phyloP scores from a whole-genome alignment of 164 flowering plant genomes.

The Vitis rotundifolia region DNA sequence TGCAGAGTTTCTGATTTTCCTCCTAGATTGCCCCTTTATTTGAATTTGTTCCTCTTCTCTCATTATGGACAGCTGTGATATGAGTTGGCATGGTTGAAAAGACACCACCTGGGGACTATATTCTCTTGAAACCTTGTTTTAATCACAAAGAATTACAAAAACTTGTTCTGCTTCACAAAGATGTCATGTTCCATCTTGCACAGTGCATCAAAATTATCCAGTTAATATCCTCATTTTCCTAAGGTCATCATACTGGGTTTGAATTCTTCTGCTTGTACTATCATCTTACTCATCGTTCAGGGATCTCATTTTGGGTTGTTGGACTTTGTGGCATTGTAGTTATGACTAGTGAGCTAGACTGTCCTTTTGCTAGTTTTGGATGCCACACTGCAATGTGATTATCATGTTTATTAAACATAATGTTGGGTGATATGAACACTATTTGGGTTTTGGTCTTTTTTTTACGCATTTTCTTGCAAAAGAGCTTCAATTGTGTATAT shows the following conservation, averaged over 20 bases:
- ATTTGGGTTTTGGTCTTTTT: too few relatives aligned
- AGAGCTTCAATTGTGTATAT: too few relatives aligned
- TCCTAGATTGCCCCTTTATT: too few relatives aligned
- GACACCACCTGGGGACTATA: neutral
- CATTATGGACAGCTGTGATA: neutral
- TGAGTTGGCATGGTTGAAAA: neutral
- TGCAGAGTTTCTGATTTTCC: neutral
- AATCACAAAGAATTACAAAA: neutral
- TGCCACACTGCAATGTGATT: too few relatives aligned
- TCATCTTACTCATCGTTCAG: neutral
- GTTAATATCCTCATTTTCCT: neutral
- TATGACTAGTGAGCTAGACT: neutral
- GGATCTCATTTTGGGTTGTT: neutral
- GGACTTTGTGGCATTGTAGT: neutral
- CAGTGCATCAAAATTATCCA: too few relatives aligned
- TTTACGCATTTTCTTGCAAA: too few relatives aligned
- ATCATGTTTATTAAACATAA: too few relatives aligned
- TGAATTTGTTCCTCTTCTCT: too few relatives aligned
- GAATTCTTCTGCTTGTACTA: neutral
- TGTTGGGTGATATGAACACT: too few relatives aligned
- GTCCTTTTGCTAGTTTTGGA: constrained; percentile 1
- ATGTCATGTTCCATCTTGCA: neutral
- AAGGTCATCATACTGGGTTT: neutral
- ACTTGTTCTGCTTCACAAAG: too few relatives aligned
- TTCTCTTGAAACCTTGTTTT: neutral